Base-by-base conservation (phyloP, 2,329 filamentous ascomycete species). In the Rachicladosporium sp. region DNA sequence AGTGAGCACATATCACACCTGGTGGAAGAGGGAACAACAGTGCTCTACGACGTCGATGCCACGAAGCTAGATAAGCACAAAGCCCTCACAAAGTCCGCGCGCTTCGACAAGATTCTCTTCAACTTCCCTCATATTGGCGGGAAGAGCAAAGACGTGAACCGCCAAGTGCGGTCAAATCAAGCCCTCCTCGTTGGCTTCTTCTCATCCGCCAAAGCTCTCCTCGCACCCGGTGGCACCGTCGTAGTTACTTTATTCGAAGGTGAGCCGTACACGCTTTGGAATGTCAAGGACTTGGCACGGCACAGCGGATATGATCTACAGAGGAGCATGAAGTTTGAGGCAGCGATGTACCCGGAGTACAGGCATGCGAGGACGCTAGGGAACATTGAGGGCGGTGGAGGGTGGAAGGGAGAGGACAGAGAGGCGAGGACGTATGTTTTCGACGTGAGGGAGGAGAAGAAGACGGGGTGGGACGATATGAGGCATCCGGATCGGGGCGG, bases 121-220 rank as follows among this genome's bases (percentile, higher is more conserved):
- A 94, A 95, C 69, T 98, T 98, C 62, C 91, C 91, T 29, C 91
- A 98, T 65, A 82, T 93, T 3, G 91, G 91, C 47, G 91, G 91
- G 34, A 80, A 93, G 53, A 82, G 77, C 48, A 96, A 82, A 50
- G 88, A 96, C 65, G 82, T 95, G 41, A 95, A 95, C 66, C 73
- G 91, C 29, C 91, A 98, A 64, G 87, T 95, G 10, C 78, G 91
- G 41, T 77, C 84, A 59, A 96, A 98, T 65, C 88, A 94, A 62
- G 77, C 82, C 53, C 68, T 86, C 36, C 69, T 86, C 29, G 78
- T 83, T 10, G 66, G 68, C 33, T 84, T 84, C 63, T 85, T 86
- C 64, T 58, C 60, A 43, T 63, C 67, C 40, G 69, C 73, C 1
- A 59, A 69, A 13, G 59, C 61, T 2, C 67, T 70, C 2, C 68